These are phyloP conservation scores for Volvox carteri DNA, from an alignment of 163 green algal genomes.

Conservation along the genomic window DNA sequence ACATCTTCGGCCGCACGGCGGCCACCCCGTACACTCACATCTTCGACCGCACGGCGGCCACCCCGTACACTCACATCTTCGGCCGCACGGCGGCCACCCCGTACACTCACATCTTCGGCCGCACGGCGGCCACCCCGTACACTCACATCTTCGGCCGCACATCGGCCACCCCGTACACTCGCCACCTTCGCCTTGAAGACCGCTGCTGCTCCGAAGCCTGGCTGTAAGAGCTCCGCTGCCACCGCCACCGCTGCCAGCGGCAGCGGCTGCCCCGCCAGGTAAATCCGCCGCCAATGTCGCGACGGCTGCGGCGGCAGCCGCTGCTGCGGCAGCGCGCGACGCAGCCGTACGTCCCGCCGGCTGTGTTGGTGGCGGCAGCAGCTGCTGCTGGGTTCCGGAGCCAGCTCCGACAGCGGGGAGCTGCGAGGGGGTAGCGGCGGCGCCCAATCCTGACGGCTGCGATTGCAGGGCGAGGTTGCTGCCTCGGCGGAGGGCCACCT, in stretches of 20 bases:
- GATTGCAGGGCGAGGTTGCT: not conserved
- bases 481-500: not conserved
- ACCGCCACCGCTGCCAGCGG: not conserved
- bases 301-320: not conserved
- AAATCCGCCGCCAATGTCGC: not conserved
- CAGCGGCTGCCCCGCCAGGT: no score
- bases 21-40: not conserved
- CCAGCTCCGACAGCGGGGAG: no score
- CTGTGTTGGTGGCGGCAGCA: not conserved
- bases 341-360: not conserved
- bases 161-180: no score
- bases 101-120: no score
- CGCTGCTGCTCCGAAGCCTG: not conserved
- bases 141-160: not conserved
- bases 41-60: not conserved
- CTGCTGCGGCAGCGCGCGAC: not conserved
- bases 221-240: not conserved
- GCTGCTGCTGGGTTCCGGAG: not conserved
- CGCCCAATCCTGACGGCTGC: not conserved
- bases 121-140: no score
- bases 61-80: not conserved
- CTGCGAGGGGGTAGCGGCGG: no score
- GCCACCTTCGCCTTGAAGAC: not conserved
- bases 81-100: no score
- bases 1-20: no score